A percentile compares a stretch with the other conserved stretches of the same genome.
These are phyloP conservation scores for Amaranthus palmeri DNA, from an alignment of 148 eudicot species.

Conservation along the genomic window DNA sequence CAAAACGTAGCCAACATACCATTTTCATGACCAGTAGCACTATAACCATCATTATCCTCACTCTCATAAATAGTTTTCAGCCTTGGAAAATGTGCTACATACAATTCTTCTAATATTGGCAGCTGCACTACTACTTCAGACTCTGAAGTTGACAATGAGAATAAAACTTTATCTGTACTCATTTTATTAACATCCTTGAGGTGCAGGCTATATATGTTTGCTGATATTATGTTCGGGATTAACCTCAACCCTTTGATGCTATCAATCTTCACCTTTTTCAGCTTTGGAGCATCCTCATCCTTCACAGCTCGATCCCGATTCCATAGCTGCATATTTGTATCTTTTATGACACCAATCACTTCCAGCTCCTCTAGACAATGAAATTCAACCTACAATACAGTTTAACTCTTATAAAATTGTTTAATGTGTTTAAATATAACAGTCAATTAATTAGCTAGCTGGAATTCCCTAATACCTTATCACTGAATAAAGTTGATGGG, in stretches of 20 bases:
- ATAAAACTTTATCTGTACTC: not conserved
- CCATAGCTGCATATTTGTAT: not conserved
- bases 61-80: not conserved
- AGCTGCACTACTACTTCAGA: not conserved
- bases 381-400: constrained; percentile 11
- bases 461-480: not conserved
- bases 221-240: not conserved
- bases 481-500: not conserved
- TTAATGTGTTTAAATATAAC: not conserved
- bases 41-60: not conserved
- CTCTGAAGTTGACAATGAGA: not conserved
- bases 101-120: not conserved
- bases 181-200: not conserved
- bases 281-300: not conserved
- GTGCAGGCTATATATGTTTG: not conserved
- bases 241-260: not conserved
- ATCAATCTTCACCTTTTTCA: not conserved
- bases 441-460: not conserved
- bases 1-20: not conserved
- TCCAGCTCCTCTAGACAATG: not conserved
- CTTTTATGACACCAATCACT: not conserved
- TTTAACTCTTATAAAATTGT: not conserved
- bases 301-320: not conserved
- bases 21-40: too few species aligned
- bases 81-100: accelerated